Percentiles rank a stretch among this genome's conserved stretches.
Evolutionary conservation across 2,329 filamentous ascomycete species (phyloP).

Genomic region (Colletotrichum theobromicola): DNA sequence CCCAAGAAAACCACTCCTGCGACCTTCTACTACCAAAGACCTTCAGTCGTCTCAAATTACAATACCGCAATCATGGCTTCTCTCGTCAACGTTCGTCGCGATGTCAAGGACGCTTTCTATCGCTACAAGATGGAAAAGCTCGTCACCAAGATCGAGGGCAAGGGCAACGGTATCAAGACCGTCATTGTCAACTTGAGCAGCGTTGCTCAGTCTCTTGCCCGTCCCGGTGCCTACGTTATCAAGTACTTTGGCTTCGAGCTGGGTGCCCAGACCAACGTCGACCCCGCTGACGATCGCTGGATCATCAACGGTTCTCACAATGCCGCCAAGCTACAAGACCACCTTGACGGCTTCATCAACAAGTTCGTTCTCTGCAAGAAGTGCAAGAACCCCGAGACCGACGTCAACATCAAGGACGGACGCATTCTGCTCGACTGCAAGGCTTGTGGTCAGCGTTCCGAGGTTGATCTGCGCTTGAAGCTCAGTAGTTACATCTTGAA

Average conservation of each 20-base stretch:
- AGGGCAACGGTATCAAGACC: conserved; percentile 99
- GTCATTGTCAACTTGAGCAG: conserved; percentile 97
- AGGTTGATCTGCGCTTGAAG: conserved; percentile 93
- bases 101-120: conserved; percentile 99
- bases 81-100: conserved; percentile 96
- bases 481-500: conserved; percentile 97
- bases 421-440: conserved; percentile 97
- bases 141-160: conserved; percentile 99
- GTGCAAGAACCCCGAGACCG: conserved; percentile 99
- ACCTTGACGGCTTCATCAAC: conserved; percentile 97
- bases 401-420: conserved; percentile 92
- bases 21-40: background rate
- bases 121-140: conserved; percentile 99
- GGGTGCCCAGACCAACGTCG: conserved; percentile 97
- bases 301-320: conserved; percentile 99
- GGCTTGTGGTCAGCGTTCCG: conserved; percentile 91
- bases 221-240: conserved; percentile 94
- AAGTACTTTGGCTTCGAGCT: conserved; percentile 99
- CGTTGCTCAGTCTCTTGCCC: conserved; percentile 89
- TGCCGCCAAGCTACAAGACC: conserved; percentile 92
- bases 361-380: conserved; percentile 99
- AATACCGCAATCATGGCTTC: conserved; percentile 77
- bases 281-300: conserved; percentile 97
- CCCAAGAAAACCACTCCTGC: background rate
- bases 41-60: conserved; percentile 1